A percentile compares a stretch with the other conserved stretches of the same genome.
Conservation (phyloP, 192 early-diverging fungal genomes). For the Coemansia sp. region DNA sequence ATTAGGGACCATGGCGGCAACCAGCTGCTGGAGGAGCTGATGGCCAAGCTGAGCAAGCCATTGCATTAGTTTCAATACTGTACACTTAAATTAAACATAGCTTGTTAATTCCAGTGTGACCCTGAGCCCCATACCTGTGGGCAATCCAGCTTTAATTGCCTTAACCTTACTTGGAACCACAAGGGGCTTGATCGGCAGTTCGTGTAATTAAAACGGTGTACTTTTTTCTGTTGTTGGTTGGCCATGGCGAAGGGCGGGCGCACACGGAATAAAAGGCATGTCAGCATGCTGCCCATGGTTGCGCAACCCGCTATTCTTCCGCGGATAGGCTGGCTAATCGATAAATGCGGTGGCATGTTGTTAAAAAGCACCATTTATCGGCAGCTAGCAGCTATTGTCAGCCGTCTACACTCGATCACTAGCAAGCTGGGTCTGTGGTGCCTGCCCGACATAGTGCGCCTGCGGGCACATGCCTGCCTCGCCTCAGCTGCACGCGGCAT, state of each 20-base stretch:
- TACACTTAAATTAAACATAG: no score
- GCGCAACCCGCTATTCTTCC: conserved; percentile 29
- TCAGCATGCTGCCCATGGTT: conserved; percentile 10
- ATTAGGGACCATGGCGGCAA: conserved; percentile 80
- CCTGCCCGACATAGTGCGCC: background rate
- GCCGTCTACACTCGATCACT: background rate
- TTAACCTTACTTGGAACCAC: no score
- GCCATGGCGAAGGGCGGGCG: background rate
- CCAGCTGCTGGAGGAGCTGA: conserved; percentile 51
- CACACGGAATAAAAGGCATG: background rate
- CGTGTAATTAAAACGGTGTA: no score
- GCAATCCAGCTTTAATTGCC: no score
- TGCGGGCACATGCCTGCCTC: background rate
- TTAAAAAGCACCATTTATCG: background rate
- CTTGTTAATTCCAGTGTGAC: no score
- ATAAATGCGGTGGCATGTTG: background rate
- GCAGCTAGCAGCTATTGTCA: background rate
- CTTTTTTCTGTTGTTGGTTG: background rate
- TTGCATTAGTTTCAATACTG: conserved; percentile 3
- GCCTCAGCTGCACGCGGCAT: no score
- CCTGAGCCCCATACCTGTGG: no score
- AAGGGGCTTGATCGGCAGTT: no score
- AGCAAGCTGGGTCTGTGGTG: background rate
- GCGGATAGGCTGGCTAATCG: conserved; percentile 20
- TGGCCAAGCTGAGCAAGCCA: conserved; percentile 46